Conservation (phyloP, 139 green algal species). For the Gonium pectorale region DNA sequence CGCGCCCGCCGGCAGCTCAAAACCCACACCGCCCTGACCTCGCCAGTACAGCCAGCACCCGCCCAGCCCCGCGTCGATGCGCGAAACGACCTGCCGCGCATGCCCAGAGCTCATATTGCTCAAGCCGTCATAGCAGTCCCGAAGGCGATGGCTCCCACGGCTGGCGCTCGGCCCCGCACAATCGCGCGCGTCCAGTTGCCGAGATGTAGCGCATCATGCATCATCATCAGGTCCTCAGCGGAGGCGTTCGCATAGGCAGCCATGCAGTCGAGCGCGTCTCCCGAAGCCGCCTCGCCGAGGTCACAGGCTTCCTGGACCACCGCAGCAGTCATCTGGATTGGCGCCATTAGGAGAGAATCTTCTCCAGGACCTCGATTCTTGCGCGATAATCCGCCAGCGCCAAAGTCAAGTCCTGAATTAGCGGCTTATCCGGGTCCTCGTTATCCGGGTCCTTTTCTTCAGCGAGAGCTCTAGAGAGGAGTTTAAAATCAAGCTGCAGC, state of each 20-base stretch:
- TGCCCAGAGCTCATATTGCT: conserved; percentile 34
- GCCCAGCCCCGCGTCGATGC: conserved; percentile 24
- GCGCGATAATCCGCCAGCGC: conserved; percentile 13
- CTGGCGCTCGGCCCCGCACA: conserved; percentile 2
- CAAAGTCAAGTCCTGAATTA: conserved; percentile 14
- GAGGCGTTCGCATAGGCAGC: conserved; percentile 30
- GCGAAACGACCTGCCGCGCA: conserved; percentile 26
- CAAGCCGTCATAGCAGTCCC: conserved; percentile 25
- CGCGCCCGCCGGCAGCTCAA: conserved; percentile 15
- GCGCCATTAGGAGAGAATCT: conserved; percentile 17
- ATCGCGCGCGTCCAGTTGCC: conserved; percentile 1
- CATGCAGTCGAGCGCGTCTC: conserved; percentile 34
- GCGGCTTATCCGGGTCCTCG: neutral
- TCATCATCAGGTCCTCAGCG: conserved; percentile 30
- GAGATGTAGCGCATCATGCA: conserved; percentile 21
- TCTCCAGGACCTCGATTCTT: conserved; percentile 7
- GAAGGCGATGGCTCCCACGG: conserved; percentile 28
- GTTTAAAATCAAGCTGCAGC: conserved; percentile 9
- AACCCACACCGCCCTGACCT: conserved; percentile 16
- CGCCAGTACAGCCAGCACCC: conserved; percentile 26
- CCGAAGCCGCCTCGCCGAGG: conserved; percentile 31
- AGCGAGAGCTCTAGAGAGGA: conserved; percentile 19
- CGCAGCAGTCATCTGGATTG: conserved; percentile 18
- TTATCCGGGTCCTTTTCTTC: neutral
- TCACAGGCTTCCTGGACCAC: conserved; percentile 1